phyloP scores from a whole-genome alignment of 257 asterid genomes.

The Ballota nigra region DNA sequence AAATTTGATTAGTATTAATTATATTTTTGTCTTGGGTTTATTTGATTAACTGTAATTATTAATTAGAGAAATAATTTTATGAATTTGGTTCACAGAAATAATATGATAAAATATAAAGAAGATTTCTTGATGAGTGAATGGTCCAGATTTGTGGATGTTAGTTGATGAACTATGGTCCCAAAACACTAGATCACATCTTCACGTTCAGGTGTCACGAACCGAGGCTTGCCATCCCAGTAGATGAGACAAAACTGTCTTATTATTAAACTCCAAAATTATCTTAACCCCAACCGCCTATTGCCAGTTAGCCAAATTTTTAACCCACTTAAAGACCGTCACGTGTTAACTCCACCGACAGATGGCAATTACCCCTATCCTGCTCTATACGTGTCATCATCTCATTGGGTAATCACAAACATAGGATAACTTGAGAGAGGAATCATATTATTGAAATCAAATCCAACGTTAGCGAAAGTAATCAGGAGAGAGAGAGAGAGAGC shows the following conservation, averaged over 20 bases:
- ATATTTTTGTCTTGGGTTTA: no score
- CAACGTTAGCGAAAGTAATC: slow-evolving; percentile 2
- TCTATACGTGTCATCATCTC: not conserved
- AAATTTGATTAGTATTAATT: no score
- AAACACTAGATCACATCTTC: not conserved
- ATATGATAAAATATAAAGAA: no score
- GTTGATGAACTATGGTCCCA: not conserved
- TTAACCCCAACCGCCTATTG: slow-evolving; percentile 10
- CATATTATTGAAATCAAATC: not conserved
- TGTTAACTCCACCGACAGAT: not conserved
- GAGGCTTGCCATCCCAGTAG: not conserved
- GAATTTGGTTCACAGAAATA: no score
- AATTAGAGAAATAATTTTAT: no score
- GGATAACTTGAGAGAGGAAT: not conserved
- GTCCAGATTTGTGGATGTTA: not conserved
- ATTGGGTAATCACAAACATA: not conserved
- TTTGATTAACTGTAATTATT: no score
- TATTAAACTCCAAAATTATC: not conserved
- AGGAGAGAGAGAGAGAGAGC: slow-evolving; percentile 28
- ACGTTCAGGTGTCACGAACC: not conserved
- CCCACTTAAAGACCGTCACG: slow-evolving; percentile 2
- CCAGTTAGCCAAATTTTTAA: not conserved
- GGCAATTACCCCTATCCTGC: not conserved
- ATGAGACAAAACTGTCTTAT: slow-evolving; percentile 3
- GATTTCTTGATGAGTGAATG: no score